These are phyloP conservation scores for Hypoxylon rickii DNA, from an alignment of 495 filamentous ascomycete species.

Conservation along the genomic window DNA sequence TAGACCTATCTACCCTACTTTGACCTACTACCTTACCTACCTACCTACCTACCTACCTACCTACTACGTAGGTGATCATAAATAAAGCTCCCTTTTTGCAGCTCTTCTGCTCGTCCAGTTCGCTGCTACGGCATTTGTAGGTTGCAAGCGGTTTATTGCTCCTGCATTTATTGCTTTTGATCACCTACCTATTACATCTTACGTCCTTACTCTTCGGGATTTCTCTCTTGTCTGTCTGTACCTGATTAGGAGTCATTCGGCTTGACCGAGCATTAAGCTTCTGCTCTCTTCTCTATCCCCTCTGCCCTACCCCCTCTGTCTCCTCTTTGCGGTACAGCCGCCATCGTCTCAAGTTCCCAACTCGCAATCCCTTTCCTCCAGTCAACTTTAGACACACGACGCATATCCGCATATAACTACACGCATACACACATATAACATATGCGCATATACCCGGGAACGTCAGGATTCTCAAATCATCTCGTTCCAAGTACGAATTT, in stretches of 20 bases:
- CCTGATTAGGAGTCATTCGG: conserved; percentile 32
- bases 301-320: conserved; percentile 1
- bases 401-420: conserved; percentile 7
- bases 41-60: background rate
- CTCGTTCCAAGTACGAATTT: conserved; percentile 18
- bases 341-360: conserved; percentile 24
- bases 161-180: conserved; percentile 3
- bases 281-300: conserved; percentile 31
- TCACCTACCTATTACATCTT: too few species aligned
- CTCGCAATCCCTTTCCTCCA: conserved; percentile 28
- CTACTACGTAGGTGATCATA: too few species aligned
- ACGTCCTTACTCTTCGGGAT: conserved; percentile 10
- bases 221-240: conserved; percentile 21
- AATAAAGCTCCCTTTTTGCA: too few species aligned
- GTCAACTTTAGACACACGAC: conserved; percentile 31
- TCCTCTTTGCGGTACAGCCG: conserved; percentile 7
- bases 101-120: too few species aligned
- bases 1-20: too few species aligned
- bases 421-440: conserved; percentile 3
- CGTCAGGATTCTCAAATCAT: conserved; percentile 35
- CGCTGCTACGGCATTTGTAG: too few species aligned
- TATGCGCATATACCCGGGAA: conserved; percentile 14
- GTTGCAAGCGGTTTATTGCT: background rate
- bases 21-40: background rate
- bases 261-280: conserved; percentile 38